Conservation (phyloP, 2,329 filamentous ascomycete species). For the Lachnellula hyalina region DNA sequence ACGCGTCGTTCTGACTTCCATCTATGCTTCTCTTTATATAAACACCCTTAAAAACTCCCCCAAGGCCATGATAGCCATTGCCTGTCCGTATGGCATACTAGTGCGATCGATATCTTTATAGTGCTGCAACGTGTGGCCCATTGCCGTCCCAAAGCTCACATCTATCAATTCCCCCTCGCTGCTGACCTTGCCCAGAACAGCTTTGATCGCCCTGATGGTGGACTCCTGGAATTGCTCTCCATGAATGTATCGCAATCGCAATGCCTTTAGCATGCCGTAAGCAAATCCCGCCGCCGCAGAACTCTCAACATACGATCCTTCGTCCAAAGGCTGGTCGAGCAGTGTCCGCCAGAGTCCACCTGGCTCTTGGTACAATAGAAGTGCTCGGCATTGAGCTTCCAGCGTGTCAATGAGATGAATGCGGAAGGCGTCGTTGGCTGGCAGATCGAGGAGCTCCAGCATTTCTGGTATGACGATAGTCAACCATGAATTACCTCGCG, state of each 20-base stretch:
- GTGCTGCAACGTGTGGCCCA: conserved; percentile 68
- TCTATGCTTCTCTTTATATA: conserved; percentile 23
- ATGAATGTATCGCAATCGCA: conserved; percentile 61
- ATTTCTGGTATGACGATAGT: conserved; percentile 83
- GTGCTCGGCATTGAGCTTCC: conserved; percentile 61
- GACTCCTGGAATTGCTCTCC: conserved; percentile 53
- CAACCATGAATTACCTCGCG: conserved; percentile 64
- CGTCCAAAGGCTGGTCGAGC: conserved; percentile 57
- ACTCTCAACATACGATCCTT: conserved; percentile 70
- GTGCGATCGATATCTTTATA: conserved; percentile 73
- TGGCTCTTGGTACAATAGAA: conserved; percentile 53
- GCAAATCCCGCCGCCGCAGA: conserved; percentile 78
- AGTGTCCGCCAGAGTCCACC: conserved; percentile 71
- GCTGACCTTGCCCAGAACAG: conserved; percentile 61
- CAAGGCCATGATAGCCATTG: conserved; percentile 78
- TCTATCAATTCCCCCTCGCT: conserved; percentile 64
- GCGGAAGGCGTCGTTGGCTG: conserved; percentile 54
- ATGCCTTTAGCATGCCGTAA: conserved; percentile 71
- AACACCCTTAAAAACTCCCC: conserved; percentile 66
- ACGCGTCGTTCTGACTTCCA: too few relatives aligned
- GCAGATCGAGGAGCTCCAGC: conserved; percentile 64
- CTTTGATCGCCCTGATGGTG: conserved; percentile 61
- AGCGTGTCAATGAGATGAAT: conserved; percentile 56
- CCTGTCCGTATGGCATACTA: conserved; percentile 79
- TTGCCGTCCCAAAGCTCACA: conserved; percentile 73